Percentiles rank a stretch among this genome's conserved stretches.
Evolutionary conservation across 2,329 filamentous ascomycete species (phyloP).

Genomic region (Aspergillus eucalypticola): DNA sequence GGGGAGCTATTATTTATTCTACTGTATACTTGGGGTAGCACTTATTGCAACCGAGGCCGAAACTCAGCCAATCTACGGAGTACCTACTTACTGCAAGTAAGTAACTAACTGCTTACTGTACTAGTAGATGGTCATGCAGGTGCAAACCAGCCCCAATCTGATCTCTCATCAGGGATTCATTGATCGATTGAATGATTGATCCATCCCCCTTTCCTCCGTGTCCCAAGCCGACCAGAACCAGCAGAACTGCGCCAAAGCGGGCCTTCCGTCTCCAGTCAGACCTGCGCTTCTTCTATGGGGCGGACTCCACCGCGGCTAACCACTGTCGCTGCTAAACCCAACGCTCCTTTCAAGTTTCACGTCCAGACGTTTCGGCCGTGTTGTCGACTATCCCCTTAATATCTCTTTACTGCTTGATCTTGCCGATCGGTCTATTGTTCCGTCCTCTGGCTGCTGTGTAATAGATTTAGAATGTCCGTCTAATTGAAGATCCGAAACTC

Average conservation of each 20-base stretch:
- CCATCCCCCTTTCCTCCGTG: constrained; percentile 12
- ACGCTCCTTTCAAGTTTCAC: constrained; percentile 26
- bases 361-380: constrained; percentile 16
- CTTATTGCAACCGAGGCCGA: not conserved
- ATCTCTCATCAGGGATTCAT: too few relatives aligned
- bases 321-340: constrained; percentile 21
- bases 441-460: not conserved
- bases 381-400: not conserved
- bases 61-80: not conserved
- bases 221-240: not conserved
- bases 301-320: constrained; percentile 32
- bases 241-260: constrained; percentile 23
- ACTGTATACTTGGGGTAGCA: not conserved
- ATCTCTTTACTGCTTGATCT: not conserved
- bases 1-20: too few relatives aligned
- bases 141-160: too few relatives aligned
- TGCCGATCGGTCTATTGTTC: not conserved
- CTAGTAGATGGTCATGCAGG: too few relatives aligned
- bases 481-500: constrained; percentile 6
- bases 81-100: not conserved
- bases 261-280: constrained; percentile 22
- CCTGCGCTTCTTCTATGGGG: constrained; percentile 21
- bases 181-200: not conserved
- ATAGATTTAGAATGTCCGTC: constrained; percentile 3
- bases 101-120: not conserved